These are phyloP conservation scores for Emydomyces testavorans DNA, from an alignment of 2,329 filamentous ascomycete genomes.

Conservation along the genomic window DNA sequence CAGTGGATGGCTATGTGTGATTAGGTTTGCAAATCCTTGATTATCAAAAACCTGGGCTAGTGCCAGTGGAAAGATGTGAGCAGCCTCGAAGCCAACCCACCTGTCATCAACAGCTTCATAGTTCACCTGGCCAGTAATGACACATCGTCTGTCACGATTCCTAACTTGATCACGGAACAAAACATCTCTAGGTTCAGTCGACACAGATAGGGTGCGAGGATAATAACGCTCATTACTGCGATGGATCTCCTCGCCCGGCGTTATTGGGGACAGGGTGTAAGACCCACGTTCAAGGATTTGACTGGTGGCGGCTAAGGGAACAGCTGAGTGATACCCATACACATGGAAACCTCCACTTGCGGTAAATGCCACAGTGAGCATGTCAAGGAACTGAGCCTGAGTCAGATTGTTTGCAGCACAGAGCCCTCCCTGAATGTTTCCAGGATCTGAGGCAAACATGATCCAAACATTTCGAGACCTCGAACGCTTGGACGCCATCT, in stretches of 20 bases:
- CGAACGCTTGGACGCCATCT: background rate
- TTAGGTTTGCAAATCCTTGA: slow-evolving; percentile 16
- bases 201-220: background rate
- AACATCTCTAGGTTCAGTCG: background rate
- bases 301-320: background rate
- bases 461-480: slow-evolving; percentile 1
- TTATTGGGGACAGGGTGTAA: background rate
- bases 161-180: background rate
- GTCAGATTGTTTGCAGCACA: slow-evolving; percentile 1
- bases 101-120: background rate
- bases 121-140: slow-evolving; percentile 8
- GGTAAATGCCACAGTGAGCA: background rate
- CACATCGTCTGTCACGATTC: slow-evolving; percentile 3
- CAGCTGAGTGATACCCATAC: background rate
- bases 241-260: background rate
- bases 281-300: background rate
- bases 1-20: too few relatives aligned
- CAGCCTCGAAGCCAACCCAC: slow-evolving; percentile 15
- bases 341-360: background rate
- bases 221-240: background rate
- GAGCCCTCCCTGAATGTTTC: background rate
- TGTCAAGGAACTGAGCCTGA: background rate
- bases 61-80: slow-evolving; percentile 20
- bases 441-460: background rate
- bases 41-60: slow-evolving; percentile 12